These are phyloP conservation scores for Neurospora sp. DNA, from an alignment of 495 filamentous ascomycete genomes.

Conservation along the genomic window DNA sequence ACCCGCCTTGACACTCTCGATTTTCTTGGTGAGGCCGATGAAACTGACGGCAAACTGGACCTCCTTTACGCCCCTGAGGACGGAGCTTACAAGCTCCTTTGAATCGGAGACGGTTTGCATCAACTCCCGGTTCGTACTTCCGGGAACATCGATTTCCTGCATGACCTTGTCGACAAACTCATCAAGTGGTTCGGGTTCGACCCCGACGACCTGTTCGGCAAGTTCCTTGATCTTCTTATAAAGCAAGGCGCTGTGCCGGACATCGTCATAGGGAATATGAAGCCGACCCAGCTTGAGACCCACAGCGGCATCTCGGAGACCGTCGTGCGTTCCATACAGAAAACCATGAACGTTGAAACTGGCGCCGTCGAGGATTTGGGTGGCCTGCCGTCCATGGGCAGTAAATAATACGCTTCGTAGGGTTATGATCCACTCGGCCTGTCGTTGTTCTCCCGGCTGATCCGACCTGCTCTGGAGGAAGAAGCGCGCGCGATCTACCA, in stretches of 20 bases:
- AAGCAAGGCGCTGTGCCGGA: conserved; percentile 48
- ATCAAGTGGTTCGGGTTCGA: conserved; percentile 34
- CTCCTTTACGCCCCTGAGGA: conserved; percentile 87
- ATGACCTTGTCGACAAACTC: conserved; percentile 65
- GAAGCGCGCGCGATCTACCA: conserved; percentile 81
- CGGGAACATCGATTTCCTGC: conserved; percentile 66
- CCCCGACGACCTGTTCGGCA: conserved; percentile 12
- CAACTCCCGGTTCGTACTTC: conserved; percentile 61
- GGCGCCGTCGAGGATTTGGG: conserved; percentile 83
- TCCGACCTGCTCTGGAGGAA: conserved; percentile 71
- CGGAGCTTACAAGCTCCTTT: conserved; percentile 82
- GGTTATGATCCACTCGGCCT: conserved; percentile 90
- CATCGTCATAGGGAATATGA: conserved; percentile 83
- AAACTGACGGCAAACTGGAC: conserved; percentile 94
- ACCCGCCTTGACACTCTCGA: conserved; percentile 54
- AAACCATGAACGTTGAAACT: conserved; percentile 85
- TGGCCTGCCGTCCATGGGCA: conserved; percentile 69
- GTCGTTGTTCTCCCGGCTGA: conserved; percentile 58
- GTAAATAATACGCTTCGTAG: conserved; percentile 80
- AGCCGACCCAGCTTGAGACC: conserved; percentile 83
- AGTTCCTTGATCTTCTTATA: conserved; percentile 31
- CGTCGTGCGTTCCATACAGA: conserved; percentile 78
- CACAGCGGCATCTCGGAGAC: conserved; percentile 81
- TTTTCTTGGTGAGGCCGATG: conserved; percentile 70
- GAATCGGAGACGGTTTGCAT: conserved; percentile 86